Evolutionary conservation across 805 yeast species (phyloP).

Genomic region (Zygosaccharomyces lentus): DNA sequence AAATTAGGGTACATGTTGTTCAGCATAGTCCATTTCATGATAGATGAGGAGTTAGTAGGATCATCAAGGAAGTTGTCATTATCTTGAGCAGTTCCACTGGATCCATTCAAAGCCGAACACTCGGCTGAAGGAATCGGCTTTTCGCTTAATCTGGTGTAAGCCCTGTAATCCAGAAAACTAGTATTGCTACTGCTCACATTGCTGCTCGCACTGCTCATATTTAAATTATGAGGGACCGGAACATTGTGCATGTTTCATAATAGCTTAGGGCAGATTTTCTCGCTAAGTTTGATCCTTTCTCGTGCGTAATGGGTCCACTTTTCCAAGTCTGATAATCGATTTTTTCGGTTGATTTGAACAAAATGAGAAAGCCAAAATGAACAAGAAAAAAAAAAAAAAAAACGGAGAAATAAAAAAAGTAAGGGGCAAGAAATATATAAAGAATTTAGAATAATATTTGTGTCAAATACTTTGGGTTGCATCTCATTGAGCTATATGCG

Average conservation of each 20-base stretch:
- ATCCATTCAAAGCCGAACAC: not conserved
- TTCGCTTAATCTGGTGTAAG: constrained; percentile 9
- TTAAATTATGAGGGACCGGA: constrained; percentile 4
- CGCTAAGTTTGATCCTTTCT: not conserved
- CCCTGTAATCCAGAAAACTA: constrained; percentile 15
- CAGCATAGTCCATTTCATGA: constrained; percentile 19
- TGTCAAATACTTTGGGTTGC: no score
- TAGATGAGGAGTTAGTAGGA: constrained; percentile 5
- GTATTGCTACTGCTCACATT: constrained; percentile 5
- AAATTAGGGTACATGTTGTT: constrained; percentile 25
- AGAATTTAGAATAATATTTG: no score
- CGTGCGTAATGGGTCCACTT: not conserved
- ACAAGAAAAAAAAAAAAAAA: no score
- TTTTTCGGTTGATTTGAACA: constrained; percentile 4
- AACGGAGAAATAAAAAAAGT: not conserved
- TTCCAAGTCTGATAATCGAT: not conserved
- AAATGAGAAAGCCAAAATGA: not conserved
- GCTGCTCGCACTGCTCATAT: constrained; percentile 8
- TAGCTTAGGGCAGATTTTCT: not conserved
- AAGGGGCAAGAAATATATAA: not conserved
- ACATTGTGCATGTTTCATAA: constrained; percentile 18
- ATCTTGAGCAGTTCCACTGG: not conserved
- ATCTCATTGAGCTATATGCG: no score
- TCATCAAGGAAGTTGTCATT: constrained; percentile 8
- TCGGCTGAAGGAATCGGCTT: not conserved